These are phyloP conservation scores for Aspergillus japonicus DNA, from an alignment of 2,329 filamentous ascomycete genomes.

Conservation along the genomic window DNA sequence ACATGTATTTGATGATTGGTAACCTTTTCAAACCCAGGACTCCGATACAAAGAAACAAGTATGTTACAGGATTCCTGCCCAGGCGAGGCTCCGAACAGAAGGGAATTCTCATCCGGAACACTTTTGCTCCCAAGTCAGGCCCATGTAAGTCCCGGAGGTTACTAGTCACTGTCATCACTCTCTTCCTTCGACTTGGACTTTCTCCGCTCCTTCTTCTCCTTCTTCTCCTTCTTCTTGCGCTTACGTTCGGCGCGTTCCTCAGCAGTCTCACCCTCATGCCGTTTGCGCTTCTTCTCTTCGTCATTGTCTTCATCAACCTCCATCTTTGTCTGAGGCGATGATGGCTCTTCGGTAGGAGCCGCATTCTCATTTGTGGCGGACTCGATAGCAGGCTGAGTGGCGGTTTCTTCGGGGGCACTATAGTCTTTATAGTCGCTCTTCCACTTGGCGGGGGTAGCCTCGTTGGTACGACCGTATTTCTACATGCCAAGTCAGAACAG, in stretches of 20 bases:
- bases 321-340: constrained; percentile 39
- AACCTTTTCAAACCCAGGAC: constrained; percentile 42
- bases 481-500: constrained; percentile 34
- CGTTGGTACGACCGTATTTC: constrained; percentile 92
- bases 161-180: constrained; percentile 52
- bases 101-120: neutral
- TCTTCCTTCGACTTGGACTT: constrained; percentile 80
- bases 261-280: constrained; percentile 54
- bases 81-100: constrained; percentile 8
- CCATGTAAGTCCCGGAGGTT: constrained; percentile 26
- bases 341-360: constrained; percentile 27
- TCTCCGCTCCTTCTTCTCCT: constrained; percentile 65
- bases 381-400: constrained; percentile 48
- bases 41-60: constrained; percentile 34
- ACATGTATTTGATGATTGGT: constrained; percentile 29
- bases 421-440: constrained; percentile 90
- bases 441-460: constrained; percentile 92
- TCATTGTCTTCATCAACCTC: constrained; percentile 42
- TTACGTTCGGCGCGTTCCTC: constrained; percentile 52
- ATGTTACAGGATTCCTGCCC: constrained; percentile 42
- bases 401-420: constrained; percentile 52
- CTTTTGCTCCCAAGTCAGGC: constrained; percentile 12
- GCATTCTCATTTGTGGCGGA: constrained; percentile 41
- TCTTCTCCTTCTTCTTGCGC: constrained; percentile 54
- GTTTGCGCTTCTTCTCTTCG: constrained; percentile 56